These are phyloP conservation scores for Cardamine resedifolia DNA, from an alignment of 345 rosid genomes.

Conservation along the genomic window DNA sequence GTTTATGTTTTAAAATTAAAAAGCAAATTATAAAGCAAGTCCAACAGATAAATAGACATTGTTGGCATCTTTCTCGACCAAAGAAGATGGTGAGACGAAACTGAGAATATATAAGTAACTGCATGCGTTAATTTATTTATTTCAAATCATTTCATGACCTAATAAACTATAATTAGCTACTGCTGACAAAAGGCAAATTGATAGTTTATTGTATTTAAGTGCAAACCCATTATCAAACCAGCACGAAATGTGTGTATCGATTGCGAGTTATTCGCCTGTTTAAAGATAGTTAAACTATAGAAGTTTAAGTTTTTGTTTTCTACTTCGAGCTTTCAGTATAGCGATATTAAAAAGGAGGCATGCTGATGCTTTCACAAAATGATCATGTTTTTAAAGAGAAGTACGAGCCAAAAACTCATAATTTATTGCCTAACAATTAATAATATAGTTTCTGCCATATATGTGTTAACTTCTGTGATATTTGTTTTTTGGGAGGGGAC, in stretches of 20 bases:
- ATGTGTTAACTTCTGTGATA: background rate
- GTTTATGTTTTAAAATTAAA: background rate
- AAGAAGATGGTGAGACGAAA: constrained; percentile 14
- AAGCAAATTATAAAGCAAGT: constrained; percentile 20
- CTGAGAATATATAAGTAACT: background rate
- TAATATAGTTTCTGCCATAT: constrained; percentile 8
- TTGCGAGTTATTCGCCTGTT: background rate
- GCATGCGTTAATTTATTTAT: background rate
- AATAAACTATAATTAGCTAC: background rate
- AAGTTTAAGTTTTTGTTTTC: background rate
- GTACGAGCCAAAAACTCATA: background rate
- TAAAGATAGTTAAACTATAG: background rate
- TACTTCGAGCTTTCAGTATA: background rate
- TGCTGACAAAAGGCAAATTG: background rate
- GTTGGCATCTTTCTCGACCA: constrained; percentile 27
- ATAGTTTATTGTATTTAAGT: background rate
- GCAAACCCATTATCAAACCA: background rate
- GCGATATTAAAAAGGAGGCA: constrained; percentile 3
- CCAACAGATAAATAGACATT: background rate
- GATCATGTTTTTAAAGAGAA: constrained; percentile 13
- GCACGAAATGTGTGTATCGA: background rate
- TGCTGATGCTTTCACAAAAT: background rate
- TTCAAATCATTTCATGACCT: background rate
- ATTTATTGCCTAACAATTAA: constrained; percentile 1
- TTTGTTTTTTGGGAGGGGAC: constrained; percentile 38